Conservation (phyloP, 805 yeast species). For the Suhomyces canberraensis region DNA sequence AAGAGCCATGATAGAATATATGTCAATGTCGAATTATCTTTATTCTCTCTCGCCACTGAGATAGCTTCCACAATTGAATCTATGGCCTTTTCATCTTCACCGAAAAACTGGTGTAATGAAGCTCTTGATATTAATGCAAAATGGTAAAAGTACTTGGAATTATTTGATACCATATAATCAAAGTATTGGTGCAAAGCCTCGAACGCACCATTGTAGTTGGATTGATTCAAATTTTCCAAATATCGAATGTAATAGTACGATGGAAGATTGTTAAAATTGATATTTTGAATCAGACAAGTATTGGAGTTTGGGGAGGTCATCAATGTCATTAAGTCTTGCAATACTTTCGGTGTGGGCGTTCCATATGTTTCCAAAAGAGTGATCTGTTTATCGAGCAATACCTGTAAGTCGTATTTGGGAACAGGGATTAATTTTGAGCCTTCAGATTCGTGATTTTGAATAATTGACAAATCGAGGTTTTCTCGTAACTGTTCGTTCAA, state of each 20-base stretch:
- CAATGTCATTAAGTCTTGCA: conserved; percentile 39
- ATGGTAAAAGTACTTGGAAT: conserved; percentile 65
- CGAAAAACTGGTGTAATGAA: conserved; percentile 64
- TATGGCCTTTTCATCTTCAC: conserved; percentile 64
- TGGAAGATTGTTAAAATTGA: conserved; percentile 27
- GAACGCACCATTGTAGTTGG: conserved; percentile 60
- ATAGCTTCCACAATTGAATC: conserved; percentile 85
- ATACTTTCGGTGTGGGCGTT: conserved; percentile 43
- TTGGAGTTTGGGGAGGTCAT: conserved; percentile 48
- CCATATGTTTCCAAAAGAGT: conserved; percentile 50
- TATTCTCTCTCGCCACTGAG: conserved; percentile 80
- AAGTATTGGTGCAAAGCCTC: conserved; percentile 56
- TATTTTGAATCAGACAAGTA: conserved; percentile 29
- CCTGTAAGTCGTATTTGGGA: conserved; percentile 50
- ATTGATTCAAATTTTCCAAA: conserved; percentile 52
- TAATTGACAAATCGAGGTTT: conserved; percentile 2
- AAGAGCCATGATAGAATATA: conserved; percentile 72
- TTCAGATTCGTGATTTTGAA: background rate
- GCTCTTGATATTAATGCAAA: conserved; percentile 74
- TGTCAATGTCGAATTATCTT: conserved; percentile 69
- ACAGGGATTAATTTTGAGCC: conserved; percentile 27
- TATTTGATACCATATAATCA: conserved; percentile 72
- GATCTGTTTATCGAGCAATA: conserved; percentile 52
- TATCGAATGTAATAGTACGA: conserved; percentile 56
- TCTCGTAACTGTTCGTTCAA: conserved; percentile 7